Evolutionary conservation across 805 yeast species (phyloP).

Genomic region (Metschnikowia chrysomelidarum): DNA sequence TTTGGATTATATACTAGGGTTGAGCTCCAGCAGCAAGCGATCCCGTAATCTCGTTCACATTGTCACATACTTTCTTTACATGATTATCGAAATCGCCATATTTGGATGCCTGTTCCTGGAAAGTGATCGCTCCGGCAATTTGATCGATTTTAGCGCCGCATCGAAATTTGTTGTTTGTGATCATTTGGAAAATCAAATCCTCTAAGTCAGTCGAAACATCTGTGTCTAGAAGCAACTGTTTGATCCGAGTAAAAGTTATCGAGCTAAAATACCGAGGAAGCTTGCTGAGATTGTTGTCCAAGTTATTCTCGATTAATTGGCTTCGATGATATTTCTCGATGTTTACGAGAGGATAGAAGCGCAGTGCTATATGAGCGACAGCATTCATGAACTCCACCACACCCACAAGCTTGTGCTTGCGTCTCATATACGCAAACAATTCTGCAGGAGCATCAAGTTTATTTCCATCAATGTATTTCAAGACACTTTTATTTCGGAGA

Average conservation of each 20-base stretch:
- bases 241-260: conserved; percentile 23
- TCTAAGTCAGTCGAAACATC: conserved; percentile 22
- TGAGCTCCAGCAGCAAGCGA: background rate
- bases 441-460: conserved; percentile 3
- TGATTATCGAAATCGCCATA: conserved; percentile 22
- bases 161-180: conserved; percentile 31
- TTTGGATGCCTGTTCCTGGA: conserved; percentile 20
- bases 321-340: conserved; percentile 4
- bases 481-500: conserved; percentile 29
- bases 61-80: conserved; percentile 27
- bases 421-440: conserved; percentile 12
- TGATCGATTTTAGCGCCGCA: conserved; percentile 34
- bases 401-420: conserved; percentile 18
- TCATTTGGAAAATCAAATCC: conserved; percentile 32
- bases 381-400: conserved; percentile 16
- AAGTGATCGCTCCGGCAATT: conserved; percentile 22
- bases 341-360: conserved; percentile 5
- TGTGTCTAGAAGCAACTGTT: conserved; percentile 19
- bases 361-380: conserved; percentile 7
- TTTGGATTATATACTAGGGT: background rate
- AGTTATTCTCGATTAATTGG: conserved; percentile 21
- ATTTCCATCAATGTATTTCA: conserved; percentile 19
- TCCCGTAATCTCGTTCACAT: conserved; percentile 18
- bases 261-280: conserved; percentile 31
- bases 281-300: conserved; percentile 33